These are phyloP conservation scores for Bonia amplexicaulis DNA, from an alignment of 176 grass and related monocot species.

Conservation along the genomic window DNA sequence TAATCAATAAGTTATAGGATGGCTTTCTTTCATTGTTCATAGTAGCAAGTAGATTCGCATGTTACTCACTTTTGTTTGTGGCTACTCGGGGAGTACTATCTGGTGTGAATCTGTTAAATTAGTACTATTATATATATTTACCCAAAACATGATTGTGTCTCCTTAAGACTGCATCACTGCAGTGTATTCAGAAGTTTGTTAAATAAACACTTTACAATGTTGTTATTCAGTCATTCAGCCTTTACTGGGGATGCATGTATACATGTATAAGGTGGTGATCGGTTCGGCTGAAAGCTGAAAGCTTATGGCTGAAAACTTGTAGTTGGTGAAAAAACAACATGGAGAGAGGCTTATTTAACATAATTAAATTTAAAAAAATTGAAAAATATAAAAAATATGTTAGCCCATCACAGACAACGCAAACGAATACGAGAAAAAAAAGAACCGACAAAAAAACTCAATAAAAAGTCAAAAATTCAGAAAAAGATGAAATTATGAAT, in stretches of 20 bases:
- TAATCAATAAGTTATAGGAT: background rate
- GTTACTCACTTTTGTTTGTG: background rate
- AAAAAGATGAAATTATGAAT: too few relatives aligned
- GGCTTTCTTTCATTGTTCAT: background rate
- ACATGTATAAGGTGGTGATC: too few relatives aligned
- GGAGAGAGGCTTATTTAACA: too few relatives aligned
- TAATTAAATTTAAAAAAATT: too few relatives aligned
- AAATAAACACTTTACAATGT: background rate
- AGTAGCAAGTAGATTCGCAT: conserved; percentile 3
- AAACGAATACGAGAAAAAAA: too few relatives aligned
- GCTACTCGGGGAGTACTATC: background rate
- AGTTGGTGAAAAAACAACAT: too few relatives aligned
- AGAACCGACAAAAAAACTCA: too few relatives aligned
- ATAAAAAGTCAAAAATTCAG: too few relatives aligned
- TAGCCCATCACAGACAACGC: too few relatives aligned
- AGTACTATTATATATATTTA: background rate
- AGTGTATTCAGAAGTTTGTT: background rate
- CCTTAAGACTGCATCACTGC: background rate
- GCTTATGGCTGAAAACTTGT: too few relatives aligned
- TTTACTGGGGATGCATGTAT: background rate
- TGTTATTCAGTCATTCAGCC: background rate
- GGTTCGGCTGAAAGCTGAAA: too few relatives aligned
- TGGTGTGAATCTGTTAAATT: conserved; percentile 5
- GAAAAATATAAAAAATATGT: too few relatives aligned
- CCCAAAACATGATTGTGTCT: background rate